Evolutionary conservation across 2,329 filamentous ascomycete genomes (phyloP).

Genomic region (Biscogniauxia sp.): DNA sequence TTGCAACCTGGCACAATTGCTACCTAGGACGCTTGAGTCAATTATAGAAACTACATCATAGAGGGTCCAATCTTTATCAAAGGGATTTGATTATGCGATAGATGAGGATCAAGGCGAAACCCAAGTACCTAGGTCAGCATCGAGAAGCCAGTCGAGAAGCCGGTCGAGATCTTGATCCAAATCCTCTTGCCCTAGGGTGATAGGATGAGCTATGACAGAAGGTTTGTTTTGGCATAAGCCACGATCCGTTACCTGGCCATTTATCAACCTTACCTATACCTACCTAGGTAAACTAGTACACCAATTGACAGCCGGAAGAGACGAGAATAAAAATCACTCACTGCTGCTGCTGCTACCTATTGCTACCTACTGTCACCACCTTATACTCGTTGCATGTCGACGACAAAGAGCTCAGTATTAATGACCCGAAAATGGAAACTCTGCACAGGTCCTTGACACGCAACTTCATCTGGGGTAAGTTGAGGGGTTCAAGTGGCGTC

Average conservation of each 20-base stretch:
- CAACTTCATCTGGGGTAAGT: not conserved
- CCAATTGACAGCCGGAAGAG: not conserved
- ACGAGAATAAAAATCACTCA: not conserved
- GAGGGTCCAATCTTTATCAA: conserved; percentile 15
- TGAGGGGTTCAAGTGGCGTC: not conserved
- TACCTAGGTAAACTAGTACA: no score
- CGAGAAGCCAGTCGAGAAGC: conserved; percentile 11
- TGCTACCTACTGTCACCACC: not conserved
- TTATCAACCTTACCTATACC: not conserved
- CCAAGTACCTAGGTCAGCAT: conserved; percentile 7
- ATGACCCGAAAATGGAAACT: not conserved
- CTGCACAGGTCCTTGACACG: not conserved
- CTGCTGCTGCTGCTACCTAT: not conserved
- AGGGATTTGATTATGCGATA: conserved; percentile 12
- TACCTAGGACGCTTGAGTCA: conserved; percentile 8
- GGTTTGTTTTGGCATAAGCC: conserved; percentile 6
- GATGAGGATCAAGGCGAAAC: conserved; percentile 8
- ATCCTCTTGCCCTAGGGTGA: conserved; percentile 11
- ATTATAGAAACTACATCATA: conserved; percentile 12
- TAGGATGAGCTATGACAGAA: conserved; percentile 10
- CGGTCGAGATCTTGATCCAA: conserved; percentile 14
- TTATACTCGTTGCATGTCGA: no score
- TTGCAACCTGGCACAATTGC: conserved; percentile 7
- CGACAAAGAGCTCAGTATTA: not conserved
- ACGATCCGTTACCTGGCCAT: conserved; percentile 6